phyloP scores from a whole-genome alignment of 2,329 filamentous ascomycete species.

The Fonsecaea multimorphosa region DNA sequence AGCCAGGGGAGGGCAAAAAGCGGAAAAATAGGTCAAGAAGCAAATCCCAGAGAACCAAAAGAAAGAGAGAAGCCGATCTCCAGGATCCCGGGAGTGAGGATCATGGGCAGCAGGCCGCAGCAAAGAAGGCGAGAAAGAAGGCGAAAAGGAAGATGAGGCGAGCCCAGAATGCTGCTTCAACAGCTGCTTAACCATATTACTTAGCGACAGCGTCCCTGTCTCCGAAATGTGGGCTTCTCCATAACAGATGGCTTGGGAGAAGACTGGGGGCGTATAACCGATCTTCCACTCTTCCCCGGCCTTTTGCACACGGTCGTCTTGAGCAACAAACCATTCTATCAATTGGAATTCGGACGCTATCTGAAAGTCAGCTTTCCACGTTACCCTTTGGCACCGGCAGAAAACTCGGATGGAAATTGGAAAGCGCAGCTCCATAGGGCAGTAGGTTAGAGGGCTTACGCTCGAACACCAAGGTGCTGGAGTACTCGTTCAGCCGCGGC shows the following conservation, averaged over 20 bases:
- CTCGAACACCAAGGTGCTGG: neutral
- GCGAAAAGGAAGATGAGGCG: neutral
- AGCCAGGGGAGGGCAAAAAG: constrained; percentile 19
- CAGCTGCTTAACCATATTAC: neutral
- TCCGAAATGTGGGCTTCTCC: neutral
- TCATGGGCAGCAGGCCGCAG: neutral
- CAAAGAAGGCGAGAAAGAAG: neutral
- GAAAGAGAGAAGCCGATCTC: constrained; percentile 12
- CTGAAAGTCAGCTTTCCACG: neutral
- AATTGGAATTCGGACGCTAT: neutral
- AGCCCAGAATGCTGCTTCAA: neutral
- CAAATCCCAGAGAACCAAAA: constrained; percentile 19
- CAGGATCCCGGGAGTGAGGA: neutral
- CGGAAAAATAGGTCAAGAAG: constrained; percentile 20
- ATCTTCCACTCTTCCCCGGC: neutral
- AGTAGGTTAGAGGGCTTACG: neutral
- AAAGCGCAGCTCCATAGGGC: neutral
- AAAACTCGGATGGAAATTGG: neutral
- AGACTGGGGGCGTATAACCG: neutral
- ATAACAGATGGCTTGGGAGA: neutral
- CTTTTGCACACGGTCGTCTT: neutral
- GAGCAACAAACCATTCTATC: neutral
- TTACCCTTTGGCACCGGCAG: neutral
- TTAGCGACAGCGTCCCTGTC: neutral
- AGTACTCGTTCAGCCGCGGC: neutral